Base-by-base conservation (phyloP, 2,329 filamentous ascomycete genomes). In the Ophiocordyceps camponoti-floridani region DNA sequence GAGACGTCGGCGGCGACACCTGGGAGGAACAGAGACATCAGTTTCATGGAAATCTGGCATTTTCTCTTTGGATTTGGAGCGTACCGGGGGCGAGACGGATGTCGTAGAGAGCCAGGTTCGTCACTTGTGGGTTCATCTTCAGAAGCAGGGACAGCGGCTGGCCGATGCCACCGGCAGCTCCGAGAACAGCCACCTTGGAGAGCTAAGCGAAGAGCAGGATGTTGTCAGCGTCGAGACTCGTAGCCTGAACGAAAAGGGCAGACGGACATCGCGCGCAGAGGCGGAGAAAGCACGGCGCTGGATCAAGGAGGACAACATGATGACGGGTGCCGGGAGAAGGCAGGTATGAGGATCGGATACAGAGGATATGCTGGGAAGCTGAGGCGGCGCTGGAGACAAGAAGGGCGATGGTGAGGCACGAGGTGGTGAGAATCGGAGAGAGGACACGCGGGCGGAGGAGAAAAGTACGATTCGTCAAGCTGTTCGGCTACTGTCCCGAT, bases 1-100 rank as follows among this genome's bases (percentile, higher is more conserved):
- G 84, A 84, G 68, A 98, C 79, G 69, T 98, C 91, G 64, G 91
- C 91, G 58, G 89, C 91, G 67, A 98, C 91, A 82, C 89, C 89
- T 91, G 42, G 6, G 4, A 5, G n/a, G 9, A 11, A 11, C 13
- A 10, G 10, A 5, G 37, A 8, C 13, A n/a, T 40, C 37, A 40
- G 37, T 10, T 18, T 40, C n/a, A 11, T 35, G 31, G 18, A 5
- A 23, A 26, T 26, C 23, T n/a, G 5, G 13, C n/a, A 14, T 35
- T 35, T 12, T n/a, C n/a, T 33, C 31, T 33, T 4, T 35, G 9
- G 12, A 4, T 13, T 35, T 14, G 14, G 44, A 41, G 16, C 37
- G 72, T 79, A 93, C 87, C 88, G 64, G 89, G 89, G 60, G 75
- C 89, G 61, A 87, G 82, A 61, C 84, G 83, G 72, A 98, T 94